Conservation (phyloP, 345 rosid genomes). For the Syzygium oleosum region DNA sequence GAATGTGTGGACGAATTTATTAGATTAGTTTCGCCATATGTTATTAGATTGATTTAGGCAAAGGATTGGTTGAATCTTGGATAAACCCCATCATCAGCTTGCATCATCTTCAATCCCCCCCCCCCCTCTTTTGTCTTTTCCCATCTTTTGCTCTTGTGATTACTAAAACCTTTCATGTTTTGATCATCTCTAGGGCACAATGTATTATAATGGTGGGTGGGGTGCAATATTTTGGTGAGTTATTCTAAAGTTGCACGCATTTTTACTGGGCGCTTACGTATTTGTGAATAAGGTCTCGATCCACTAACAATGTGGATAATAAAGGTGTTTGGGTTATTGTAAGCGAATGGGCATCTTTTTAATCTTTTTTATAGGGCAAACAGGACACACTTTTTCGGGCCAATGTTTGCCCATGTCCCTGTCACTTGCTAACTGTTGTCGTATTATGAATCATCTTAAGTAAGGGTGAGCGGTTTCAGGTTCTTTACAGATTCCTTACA, state of each 20-base stretch:
- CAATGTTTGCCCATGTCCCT: not conserved
- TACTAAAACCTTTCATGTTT: not conserved
- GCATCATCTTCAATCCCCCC: not conserved
- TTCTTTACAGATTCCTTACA: no score
- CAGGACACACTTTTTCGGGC: not conserved
- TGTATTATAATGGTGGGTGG: not conserved
- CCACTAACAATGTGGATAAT: constrained; percentile 40
- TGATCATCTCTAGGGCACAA: not conserved
- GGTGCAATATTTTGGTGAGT: constrained; percentile 4
- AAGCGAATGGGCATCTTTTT: not conserved
- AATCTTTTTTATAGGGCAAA: not conserved
- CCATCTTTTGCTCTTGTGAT: not conserved
- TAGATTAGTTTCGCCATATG: not conserved
- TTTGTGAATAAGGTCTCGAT: constrained; percentile 21
- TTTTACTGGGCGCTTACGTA: constrained; percentile 17
- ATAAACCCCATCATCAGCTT: not conserved
- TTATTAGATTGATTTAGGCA: not conserved
- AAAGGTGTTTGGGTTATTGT: constrained; percentile 10
- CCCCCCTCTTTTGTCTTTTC: not conserved
- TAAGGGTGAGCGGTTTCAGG: no score
- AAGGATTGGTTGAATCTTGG: not conserved
- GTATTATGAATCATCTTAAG: not conserved
- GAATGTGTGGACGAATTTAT: not conserved
- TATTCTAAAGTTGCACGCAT: constrained; percentile 10
- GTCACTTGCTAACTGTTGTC: not conserved